A percentile compares a stretch with the other conserved stretches of the same genome.
Evolutionary conservation across 495 filamentous ascomycete species (phyloP).

Genomic region (Friedmanniomyces simplex): DNA sequence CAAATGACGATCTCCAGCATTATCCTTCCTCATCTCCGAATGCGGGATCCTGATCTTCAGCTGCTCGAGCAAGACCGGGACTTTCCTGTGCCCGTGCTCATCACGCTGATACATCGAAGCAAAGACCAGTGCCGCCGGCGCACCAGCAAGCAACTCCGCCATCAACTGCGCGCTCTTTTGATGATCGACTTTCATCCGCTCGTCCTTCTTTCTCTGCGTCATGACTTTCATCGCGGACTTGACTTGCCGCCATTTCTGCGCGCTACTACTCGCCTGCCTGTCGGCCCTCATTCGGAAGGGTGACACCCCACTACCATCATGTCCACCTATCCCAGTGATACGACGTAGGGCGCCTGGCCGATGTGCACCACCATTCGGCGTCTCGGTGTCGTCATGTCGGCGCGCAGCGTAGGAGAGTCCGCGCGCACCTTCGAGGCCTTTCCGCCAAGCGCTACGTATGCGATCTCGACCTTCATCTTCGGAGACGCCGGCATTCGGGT

Average conservation of each 20-base stretch:
- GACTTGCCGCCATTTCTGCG: conserved; percentile 75
- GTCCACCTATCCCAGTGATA: conserved; percentile 52
- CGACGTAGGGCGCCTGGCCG: conserved; percentile 54
- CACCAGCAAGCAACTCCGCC: conserved; percentile 84
- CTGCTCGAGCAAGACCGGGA: conserved; percentile 91
- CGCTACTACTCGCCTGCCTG: conserved; percentile 65
- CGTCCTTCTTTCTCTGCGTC: conserved; percentile 65
- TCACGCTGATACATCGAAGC: conserved; percentile 97
- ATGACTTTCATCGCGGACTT: conserved; percentile 77
- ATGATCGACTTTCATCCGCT: conserved; percentile 68
- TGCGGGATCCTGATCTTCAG: conserved; percentile 80
- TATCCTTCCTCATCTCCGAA: conserved; percentile 49
- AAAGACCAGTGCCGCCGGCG: conserved; percentile 82
- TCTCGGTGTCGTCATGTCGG: conserved; percentile 28
- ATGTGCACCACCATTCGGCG: conserved; percentile 37
- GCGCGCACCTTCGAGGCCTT: conserved; percentile 44
- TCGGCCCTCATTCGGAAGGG: conserved; percentile 20
- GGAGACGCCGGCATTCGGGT: conserved; percentile 64
- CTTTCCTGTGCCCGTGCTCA: conserved; percentile 87
- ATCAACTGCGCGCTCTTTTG: conserved; percentile 93
- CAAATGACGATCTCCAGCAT: conserved; percentile 65
- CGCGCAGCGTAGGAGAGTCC: conserved; percentile 44
- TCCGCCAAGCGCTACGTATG: conserved; percentile 49
- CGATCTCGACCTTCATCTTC: conserved; percentile 82
- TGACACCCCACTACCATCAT: background rate